Evolutionary conservation across 148 eudicot genomes (phyloP).

Genomic region (Rheum nobile): DNA sequence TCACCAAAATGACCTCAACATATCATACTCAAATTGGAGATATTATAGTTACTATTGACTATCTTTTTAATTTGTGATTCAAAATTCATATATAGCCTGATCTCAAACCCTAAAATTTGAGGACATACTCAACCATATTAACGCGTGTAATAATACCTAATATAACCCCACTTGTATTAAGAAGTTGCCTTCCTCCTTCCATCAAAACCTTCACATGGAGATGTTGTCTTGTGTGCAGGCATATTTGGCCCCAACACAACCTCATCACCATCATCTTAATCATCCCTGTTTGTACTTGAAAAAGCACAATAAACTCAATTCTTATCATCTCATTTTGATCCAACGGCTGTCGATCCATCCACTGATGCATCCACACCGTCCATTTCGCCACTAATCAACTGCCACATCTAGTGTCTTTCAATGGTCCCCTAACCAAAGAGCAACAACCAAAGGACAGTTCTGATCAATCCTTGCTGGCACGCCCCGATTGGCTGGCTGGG

Average conservation of each 20-base stretch:
- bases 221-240: neutral
- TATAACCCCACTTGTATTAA: neutral
- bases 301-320: neutral
- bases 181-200: neutral
- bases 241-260: neutral
- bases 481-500: neutral
- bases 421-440: neutral
- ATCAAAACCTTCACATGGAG: neutral
- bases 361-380: neutral
- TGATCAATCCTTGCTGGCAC: neutral
- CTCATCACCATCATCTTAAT: slow-evolving; percentile 2
- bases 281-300: slow-evolving; percentile 1
- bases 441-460: neutral
- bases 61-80: no score
- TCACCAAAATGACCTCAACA: no score
- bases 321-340: neutral
- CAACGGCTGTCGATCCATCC: neutral
- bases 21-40: no score
- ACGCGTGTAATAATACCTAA: neutral
- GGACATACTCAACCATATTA: neutral
- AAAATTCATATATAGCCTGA: neutral
- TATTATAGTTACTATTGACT: no score
- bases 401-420: neutral
- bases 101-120: neutral
- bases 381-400: neutral